These are phyloP conservation scores for Aspergillus diversus DNA, from an alignment of 495 filamentous ascomycete genomes.

Conservation along the genomic window DNA sequence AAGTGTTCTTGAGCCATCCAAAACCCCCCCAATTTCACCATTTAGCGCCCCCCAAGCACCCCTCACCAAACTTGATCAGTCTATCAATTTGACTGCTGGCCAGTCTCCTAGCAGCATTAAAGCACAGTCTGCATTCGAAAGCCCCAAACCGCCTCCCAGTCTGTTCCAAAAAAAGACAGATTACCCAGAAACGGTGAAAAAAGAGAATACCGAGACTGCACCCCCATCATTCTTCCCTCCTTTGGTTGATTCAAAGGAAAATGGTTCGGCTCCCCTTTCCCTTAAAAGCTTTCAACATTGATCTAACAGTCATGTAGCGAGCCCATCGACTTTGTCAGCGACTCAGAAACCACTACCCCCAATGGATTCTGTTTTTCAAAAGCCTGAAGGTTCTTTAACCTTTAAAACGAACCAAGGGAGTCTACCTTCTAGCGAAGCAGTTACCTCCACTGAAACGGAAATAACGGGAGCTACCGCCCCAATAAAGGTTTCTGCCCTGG, in stretches of 20 bases:
- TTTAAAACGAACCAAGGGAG: neutral
- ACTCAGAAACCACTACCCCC: neutral
- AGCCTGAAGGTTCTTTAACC: neutral
- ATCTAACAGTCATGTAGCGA: conserved; percentile 8
- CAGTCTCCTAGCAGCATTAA: conserved; percentile 20
- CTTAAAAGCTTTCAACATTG: neutral
- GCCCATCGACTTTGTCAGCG: conserved; percentile 6
- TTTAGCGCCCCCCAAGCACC: conserved; percentile 16
- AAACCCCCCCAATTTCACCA: conserved; percentile 9
- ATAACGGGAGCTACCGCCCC: neutral
- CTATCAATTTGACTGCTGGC: conserved; percentile 17
- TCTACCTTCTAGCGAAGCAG: neutral
- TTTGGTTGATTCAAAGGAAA: neutral
- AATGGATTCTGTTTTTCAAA: neutral
- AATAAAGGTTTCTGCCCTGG: neutral
- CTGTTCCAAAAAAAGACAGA: conserved; percentile 1
- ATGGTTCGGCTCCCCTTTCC: conserved; percentile 6
- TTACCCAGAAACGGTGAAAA: conserved; percentile 1
- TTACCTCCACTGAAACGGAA: neutral
- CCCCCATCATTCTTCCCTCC: neutral
- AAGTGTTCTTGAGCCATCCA: neutral
- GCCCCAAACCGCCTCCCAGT: conserved; percentile 16
- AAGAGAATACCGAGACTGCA: neutral
- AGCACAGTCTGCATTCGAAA: conserved; percentile 2
- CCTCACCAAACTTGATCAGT: conserved; percentile 7